Conservation (phyloP, 495 filamentous ascomycete genomes). For the Mytilinidion resinicola region DNA sequence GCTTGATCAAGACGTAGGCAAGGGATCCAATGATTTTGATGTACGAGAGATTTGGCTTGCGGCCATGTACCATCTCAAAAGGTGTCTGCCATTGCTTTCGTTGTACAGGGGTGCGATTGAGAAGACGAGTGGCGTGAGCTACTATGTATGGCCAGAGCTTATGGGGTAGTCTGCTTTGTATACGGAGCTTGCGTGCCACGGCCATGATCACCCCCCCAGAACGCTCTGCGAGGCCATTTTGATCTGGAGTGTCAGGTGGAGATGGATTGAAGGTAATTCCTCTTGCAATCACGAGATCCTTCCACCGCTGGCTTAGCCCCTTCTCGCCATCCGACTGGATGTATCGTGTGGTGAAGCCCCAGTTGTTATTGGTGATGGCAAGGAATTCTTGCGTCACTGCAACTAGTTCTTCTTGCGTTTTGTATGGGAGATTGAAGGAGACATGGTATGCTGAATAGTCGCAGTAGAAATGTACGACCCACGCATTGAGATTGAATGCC, state of each 20-base stretch:
- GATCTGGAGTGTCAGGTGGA: too few species aligned
- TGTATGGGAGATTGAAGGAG: conserved; percentile 7
- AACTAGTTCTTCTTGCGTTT: conserved; percentile 4
- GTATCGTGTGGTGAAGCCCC: conserved; percentile 2
- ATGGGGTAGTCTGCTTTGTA: conserved; percentile 3
- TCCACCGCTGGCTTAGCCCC: too few species aligned
- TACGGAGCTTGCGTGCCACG: conserved; percentile 6
- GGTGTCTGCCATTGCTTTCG: conserved; percentile 10
- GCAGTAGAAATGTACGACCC: conserved; percentile 12
- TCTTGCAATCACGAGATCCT: too few species aligned
- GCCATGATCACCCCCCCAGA: conserved; percentile 5
- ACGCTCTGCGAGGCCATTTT: conserved; percentile 1
- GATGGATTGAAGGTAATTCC: too few species aligned
- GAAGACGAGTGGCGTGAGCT: conserved; percentile 4
- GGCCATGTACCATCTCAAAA: too few species aligned
- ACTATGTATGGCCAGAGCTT: conserved; percentile 6
- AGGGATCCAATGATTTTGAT: too few species aligned
- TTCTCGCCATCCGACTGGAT: conserved; percentile 1
- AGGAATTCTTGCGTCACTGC: conserved; percentile 3
- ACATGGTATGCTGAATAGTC: conserved; percentile 8
- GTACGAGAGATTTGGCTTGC: too few species aligned
- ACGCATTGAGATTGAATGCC: conserved; percentile 7
- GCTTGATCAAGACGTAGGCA: too few species aligned
- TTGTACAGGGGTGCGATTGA: conserved; percentile 11
- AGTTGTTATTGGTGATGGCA: conserved; percentile 2